phyloP scores from a whole-genome alignment of 495 filamentous ascomycete species.

The Lophiostoma macrostomum region DNA sequence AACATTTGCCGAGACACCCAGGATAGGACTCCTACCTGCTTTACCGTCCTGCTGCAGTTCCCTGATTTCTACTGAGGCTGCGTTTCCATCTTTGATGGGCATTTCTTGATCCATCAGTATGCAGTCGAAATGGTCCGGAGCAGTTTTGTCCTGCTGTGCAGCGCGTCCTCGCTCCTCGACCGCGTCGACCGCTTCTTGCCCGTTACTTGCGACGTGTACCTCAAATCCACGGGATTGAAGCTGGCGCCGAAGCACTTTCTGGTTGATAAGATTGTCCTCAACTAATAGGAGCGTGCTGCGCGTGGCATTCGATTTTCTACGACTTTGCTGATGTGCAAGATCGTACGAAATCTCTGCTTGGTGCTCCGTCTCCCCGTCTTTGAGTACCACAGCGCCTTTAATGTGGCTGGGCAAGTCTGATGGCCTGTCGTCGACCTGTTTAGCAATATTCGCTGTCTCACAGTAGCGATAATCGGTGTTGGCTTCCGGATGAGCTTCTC shows the following conservation, averaged over 20 bases:
- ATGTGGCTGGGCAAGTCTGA: too few relatives aligned
- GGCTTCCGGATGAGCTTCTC: constrained; percentile 19
- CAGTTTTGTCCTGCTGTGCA: not conserved
- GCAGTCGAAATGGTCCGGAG: constrained; percentile 23
- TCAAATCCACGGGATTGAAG: constrained; percentile 28
- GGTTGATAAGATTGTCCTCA: constrained; percentile 35
- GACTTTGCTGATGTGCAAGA: constrained; percentile 1
- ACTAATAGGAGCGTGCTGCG: constrained; percentile 20
- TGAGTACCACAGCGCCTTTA: too few relatives aligned
- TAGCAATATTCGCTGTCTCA: constrained; percentile 14
- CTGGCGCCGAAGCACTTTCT: constrained; percentile 30
- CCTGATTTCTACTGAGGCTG: constrained; percentile 26
- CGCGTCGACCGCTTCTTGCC: constrained; percentile 30
- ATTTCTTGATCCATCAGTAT: constrained; percentile 37
- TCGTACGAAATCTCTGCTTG: not conserved
- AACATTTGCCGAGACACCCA: constrained; percentile 32
- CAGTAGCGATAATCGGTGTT: not conserved
- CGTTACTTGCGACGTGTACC: constrained; percentile 30
- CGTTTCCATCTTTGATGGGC: constrained; percentile 31
- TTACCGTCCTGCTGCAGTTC: constrained; percentile 19
- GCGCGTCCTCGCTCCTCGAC: constrained; percentile 13
- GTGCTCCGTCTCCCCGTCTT: constrained; percentile 7
- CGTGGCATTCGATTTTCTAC: not conserved
- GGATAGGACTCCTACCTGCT: constrained; percentile 23
- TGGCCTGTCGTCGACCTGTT: not conserved